A percentile compares a stretch with the other conserved stretches of the same genome.
These are phyloP conservation scores for Penicillium daleae DNA, from an alignment of 495 filamentous ascomycete species.

Conservation along the genomic window DNA sequence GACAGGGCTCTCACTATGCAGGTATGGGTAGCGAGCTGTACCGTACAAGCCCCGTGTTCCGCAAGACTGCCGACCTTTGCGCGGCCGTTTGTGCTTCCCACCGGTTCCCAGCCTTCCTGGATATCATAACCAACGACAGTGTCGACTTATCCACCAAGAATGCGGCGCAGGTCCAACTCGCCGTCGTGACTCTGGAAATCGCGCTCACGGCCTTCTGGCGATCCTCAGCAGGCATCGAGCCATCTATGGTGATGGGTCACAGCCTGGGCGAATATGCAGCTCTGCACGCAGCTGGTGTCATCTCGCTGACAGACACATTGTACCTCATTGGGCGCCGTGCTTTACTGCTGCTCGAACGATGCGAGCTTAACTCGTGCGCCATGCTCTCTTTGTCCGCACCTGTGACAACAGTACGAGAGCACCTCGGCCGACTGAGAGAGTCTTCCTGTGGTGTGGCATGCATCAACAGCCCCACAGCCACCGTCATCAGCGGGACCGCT, in stretches of 20 bases:
- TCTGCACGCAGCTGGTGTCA: neutral
- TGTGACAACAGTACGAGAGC: neutral
- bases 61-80: too few relatives aligned
- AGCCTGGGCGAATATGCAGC: neutral
- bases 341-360: neutral
- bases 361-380: neutral
- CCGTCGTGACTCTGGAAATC: neutral
- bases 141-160: too few relatives aligned
- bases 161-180: neutral
- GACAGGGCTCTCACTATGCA: neutral
- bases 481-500: neutral
- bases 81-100: too few relatives aligned
- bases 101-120: neutral
- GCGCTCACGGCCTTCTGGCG: neutral
- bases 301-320: neutral
- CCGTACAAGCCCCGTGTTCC: neutral
- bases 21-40: neutral
- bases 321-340: neutral
- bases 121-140: neutral
- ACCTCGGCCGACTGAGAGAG: neutral
- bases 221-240: neutral
- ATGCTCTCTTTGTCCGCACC: neutral
- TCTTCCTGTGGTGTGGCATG: neutral
- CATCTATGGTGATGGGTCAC: neutral
- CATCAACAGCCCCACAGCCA: constrained; percentile 1